Evolutionary conservation across 1,284 basidiomycete species (phyloP).

Genomic region (Puccinia brachypodii): DNA sequence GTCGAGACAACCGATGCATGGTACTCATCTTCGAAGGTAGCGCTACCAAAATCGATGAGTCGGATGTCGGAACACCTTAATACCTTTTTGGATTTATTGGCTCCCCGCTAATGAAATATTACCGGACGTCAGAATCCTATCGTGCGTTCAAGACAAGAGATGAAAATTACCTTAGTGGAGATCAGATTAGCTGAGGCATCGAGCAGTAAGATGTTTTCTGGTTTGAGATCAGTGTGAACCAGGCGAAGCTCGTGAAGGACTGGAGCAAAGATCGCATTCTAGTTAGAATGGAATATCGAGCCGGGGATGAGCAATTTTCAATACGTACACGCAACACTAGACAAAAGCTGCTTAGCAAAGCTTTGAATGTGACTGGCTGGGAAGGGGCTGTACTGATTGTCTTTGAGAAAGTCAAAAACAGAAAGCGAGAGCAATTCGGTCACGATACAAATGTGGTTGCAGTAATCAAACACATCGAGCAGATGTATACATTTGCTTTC

Average conservation of each 20-base stretch:
- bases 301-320: background rate
- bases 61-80: slow-evolving; percentile 87
- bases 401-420: slow-evolving; percentile 98
- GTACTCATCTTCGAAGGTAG: slow-evolving; percentile 97
- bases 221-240: slow-evolving; percentile 98
- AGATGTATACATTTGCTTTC: slow-evolving; percentile 95
- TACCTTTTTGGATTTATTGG: slow-evolving; percentile 66
- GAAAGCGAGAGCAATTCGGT: slow-evolving; percentile 95
- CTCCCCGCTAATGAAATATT: slow-evolving; percentile 29
- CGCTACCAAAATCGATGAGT: slow-evolving; percentile 97
- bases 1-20: slow-evolving; percentile 98
- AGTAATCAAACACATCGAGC: slow-evolving; percentile 90
- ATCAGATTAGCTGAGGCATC: slow-evolving; percentile 68
- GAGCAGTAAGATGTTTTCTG: slow-evolving; percentile 94
- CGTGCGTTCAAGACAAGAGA: background rate
- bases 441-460: slow-evolving; percentile 97
- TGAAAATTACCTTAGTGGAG: slow-evolving; percentile 44
- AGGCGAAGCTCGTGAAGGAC: slow-evolving; percentile 88
- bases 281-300: background rate
- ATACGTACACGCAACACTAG: slow-evolving; percentile 85
- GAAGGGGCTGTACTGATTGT: slow-evolving; percentile 95
- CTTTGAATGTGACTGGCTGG: slow-evolving; percentile 93
- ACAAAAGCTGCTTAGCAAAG: slow-evolving; percentile 87
- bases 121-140: background rate
- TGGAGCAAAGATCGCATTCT: slow-evolving; percentile 57